Conservation (phyloP, 2,329 filamentous ascomycete species). For the Alternaria dauci region DNA sequence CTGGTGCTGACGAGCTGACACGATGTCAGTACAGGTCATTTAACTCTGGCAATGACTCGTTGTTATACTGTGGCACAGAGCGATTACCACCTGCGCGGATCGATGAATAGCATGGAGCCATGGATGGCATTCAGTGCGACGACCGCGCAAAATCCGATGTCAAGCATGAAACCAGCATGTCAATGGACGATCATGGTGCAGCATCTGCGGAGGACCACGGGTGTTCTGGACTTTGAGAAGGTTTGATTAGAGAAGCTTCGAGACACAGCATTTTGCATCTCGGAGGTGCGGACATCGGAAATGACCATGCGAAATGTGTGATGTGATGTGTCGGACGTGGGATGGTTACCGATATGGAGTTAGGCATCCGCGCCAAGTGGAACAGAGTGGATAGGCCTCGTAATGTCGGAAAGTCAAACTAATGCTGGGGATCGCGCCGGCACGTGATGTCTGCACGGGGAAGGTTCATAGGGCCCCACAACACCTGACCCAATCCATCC, state of each 20-base stretch:
- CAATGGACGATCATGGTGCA: neutral
- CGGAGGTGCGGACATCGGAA: neutral
- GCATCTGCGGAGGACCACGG: neutral
- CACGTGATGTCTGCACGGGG: slow-evolving; percentile 14
- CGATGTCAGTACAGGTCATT: neutral
- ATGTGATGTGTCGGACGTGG: slow-evolving; percentile 4
- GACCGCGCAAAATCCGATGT: slow-evolving; percentile 2
- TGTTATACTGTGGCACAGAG: slow-evolving; percentile 8
- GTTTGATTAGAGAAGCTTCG: slow-evolving; percentile 5
- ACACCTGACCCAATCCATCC: neutral
- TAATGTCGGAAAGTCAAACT: slow-evolving; percentile 11
- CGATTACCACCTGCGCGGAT: slow-evolving; percentile 6
- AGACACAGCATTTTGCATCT: slow-evolving; percentile 2
- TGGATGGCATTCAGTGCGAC: slow-evolving; percentile 9
- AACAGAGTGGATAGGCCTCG: slow-evolving; percentile 19
- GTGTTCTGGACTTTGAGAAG: neutral
- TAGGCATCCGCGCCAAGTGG: slow-evolving; percentile 14
- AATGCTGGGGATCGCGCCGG: slow-evolving; percentile 4
- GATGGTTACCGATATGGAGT: slow-evolving; percentile 16
- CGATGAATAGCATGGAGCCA: slow-evolving; percentile 3
- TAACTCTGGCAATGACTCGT: slow-evolving; percentile 12
- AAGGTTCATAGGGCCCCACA: slow-evolving; percentile 5
- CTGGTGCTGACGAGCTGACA: neutral
- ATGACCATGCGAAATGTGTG: slow-evolving; percentile 3
- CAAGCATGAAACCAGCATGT: neutral